phyloP scores from a whole-genome alignment of 768 basidiomycete genomes.

The Lentinula raphanica region DNA sequence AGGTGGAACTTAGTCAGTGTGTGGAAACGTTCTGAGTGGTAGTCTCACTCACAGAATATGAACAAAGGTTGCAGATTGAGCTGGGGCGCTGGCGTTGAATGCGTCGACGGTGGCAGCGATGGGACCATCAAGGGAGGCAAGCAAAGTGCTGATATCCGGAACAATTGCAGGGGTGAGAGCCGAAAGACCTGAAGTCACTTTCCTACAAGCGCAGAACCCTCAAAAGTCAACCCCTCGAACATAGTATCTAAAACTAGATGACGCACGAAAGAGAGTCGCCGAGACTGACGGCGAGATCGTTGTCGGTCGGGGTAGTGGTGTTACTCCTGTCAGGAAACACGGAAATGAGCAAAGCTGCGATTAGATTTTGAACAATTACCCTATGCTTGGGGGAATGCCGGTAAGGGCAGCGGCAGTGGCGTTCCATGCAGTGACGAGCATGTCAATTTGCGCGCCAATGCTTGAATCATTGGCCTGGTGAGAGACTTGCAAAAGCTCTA shows the following conservation, averaged over 20 bases:
- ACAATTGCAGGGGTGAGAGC: slow-evolving; percentile 22
- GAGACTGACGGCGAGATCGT: slow-evolving; percentile 27
- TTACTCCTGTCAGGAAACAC: slow-evolving; percentile 22
- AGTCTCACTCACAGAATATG: slow-evolving; percentile 23
- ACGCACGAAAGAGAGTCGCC: slow-evolving; percentile 26
- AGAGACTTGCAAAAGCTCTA: slow-evolving; percentile 26
- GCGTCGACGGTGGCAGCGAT: slow-evolving; percentile 20
- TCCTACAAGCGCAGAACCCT: slow-evolving; percentile 12
- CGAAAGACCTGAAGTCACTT: slow-evolving; percentile 24
- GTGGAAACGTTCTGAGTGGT: not conserved
- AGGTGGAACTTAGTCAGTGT: not conserved
- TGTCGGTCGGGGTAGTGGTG: slow-evolving; percentile 27
- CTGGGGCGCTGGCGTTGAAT: slow-evolving; percentile 27
- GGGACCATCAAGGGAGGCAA: slow-evolving; percentile 25
- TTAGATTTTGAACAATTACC: not conserved
- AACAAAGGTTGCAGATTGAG: slow-evolving; percentile 18
- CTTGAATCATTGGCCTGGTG: slow-evolving; percentile 25
- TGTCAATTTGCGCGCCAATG: slow-evolving; percentile 21
- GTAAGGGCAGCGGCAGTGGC: slow-evolving; percentile 17
- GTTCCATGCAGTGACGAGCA: slow-evolving; percentile 22
- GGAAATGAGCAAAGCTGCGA: not conserved
- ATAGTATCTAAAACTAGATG: not conserved
- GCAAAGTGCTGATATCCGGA: slow-evolving; percentile 20
- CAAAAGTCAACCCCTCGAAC: not conserved
- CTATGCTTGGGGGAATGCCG: slow-evolving; percentile 11